phyloP scores from a whole-genome alignment of 2,329 filamentous ascomycete genomes.

The Endothia cerciana region DNA sequence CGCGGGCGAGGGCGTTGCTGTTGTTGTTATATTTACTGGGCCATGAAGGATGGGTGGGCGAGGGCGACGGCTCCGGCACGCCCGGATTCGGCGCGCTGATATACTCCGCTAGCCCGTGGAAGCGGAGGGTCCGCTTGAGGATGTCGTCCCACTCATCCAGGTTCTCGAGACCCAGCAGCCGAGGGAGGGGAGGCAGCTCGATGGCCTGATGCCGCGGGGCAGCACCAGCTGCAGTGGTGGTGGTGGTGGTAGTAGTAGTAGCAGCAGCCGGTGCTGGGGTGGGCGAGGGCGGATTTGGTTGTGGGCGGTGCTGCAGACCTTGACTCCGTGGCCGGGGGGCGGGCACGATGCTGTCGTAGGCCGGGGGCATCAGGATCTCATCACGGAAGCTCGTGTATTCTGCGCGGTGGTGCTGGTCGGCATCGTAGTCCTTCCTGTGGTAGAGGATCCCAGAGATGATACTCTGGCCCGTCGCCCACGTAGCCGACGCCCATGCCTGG shows the following conservation, averaged over 20 bases:
- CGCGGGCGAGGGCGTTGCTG: slow-evolving; percentile 2
- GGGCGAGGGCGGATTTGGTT: neutral
- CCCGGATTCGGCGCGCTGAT: slow-evolving; percentile 20
- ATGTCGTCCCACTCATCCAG: slow-evolving; percentile 29
- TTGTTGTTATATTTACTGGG: neutral
- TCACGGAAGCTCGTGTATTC: slow-evolving; percentile 20
- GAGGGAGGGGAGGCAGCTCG: slow-evolving; percentile 20
- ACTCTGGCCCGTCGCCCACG: slow-evolving; percentile 27
- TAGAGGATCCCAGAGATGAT: slow-evolving; percentile 27
- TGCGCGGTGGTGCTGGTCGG: slow-evolving; percentile 12
- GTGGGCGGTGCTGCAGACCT: neutral
- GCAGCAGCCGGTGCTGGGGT: neutral
- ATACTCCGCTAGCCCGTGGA: slow-evolving; percentile 24
- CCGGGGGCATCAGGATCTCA: slow-evolving; percentile 21
- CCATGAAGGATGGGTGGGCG: neutral
- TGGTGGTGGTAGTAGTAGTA: too few species aligned
- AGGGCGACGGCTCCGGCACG: slow-evolving; percentile 20
- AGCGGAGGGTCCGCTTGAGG: slow-evolving; percentile 21
- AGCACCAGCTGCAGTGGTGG: too few species aligned
- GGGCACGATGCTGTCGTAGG: slow-evolving; percentile 19
- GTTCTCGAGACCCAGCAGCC: slow-evolving; percentile 26
- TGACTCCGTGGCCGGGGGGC: neutral
- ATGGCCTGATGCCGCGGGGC: slow-evolving; percentile 14
- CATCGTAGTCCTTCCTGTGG: slow-evolving; percentile 21
- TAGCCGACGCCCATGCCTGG: slow-evolving; percentile 28